Conservation (phyloP, 78 protist genomes). For the Dictyostelium discoideum region DNA sequence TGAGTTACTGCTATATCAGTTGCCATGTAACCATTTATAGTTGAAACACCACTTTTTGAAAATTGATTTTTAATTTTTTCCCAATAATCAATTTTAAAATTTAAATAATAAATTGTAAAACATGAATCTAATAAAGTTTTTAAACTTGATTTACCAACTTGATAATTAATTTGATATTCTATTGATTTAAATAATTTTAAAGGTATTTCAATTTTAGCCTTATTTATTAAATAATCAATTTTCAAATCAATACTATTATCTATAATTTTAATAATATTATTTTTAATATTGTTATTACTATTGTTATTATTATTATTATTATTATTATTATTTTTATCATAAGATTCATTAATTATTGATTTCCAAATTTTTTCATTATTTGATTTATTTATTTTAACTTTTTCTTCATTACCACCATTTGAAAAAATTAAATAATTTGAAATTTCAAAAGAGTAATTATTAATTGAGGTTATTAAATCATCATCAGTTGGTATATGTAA, state of each 20-base stretch:
- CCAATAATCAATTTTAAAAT: background rate
- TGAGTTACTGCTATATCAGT: background rate
- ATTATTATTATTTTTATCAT: background rate
- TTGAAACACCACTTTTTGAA: background rate
- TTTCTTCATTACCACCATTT: background rate
- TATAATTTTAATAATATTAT: too few relatives aligned
- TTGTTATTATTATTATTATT: too few relatives aligned
- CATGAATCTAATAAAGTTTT: background rate
- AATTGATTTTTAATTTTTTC: background rate
- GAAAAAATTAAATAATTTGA: too few relatives aligned
- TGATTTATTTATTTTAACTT: too few relatives aligned
- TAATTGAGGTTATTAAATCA: background rate
- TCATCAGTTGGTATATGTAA: background rate
- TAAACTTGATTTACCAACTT: background rate
- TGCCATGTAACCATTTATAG: background rate
- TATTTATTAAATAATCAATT: background rate
- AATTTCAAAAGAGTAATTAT: background rate
- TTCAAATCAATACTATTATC: background rate
- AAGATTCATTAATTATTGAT: background rate
- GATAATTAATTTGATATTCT: background rate
- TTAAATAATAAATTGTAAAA: background rate
- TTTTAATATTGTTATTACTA: too few relatives aligned
- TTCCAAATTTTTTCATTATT: background rate
- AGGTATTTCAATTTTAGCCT: background rate
- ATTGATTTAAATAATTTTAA: too few relatives aligned